Evolutionary conservation across 2,329 filamentous ascomycete genomes (phyloP), one percentile per base, ranked within the genome.

Genomic region (Metarhizium robertsii): DNA sequence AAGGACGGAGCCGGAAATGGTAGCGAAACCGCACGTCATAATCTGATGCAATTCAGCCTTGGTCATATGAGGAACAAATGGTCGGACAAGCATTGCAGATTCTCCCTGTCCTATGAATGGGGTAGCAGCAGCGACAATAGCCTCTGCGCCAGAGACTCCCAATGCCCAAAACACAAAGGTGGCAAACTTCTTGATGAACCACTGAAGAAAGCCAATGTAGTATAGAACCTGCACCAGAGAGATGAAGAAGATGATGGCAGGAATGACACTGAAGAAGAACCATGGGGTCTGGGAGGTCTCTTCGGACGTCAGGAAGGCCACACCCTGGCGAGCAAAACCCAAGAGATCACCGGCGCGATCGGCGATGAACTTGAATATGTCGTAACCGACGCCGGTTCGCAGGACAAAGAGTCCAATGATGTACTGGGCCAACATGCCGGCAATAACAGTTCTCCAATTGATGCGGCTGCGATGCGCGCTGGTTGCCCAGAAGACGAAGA

Each of bases 41-140:
- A 96, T 80, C 73, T 96, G 91, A 71, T 96, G 92, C 56, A 96
- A 75, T 72, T 96, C 92, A 61, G 90, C 90, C 66, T 85, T 79
- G 59, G 92, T 96, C 66, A 96, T 81, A 70, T 94, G 86, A 11
- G 88, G 77, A 50, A 96, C 84, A 69, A 95, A 96, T 0, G 90
- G 90, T 54, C 85, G 85, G 71, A 96, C 90, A 65, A 96, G 75
- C 88, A 96, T 95, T 58, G 90, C 90, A 29, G 88, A 94, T 77
- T 96, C 92, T 66, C 92, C 91, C 75, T 95, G 91, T 8, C 92
- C 92, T 65, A 96, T 94, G 73, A 96, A 96, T 8, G 92, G 92
- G 1, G 91, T 95, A 10, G 92, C 91, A 38, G 92, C 88, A 38
- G 92, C 92, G 57, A 96, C 92, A 52, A 96, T 88, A n/a, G 92